These are phyloP conservation scores for Ogataea trehalophila DNA, from an alignment of 805 yeast genomes.

Conservation along the genomic window DNA sequence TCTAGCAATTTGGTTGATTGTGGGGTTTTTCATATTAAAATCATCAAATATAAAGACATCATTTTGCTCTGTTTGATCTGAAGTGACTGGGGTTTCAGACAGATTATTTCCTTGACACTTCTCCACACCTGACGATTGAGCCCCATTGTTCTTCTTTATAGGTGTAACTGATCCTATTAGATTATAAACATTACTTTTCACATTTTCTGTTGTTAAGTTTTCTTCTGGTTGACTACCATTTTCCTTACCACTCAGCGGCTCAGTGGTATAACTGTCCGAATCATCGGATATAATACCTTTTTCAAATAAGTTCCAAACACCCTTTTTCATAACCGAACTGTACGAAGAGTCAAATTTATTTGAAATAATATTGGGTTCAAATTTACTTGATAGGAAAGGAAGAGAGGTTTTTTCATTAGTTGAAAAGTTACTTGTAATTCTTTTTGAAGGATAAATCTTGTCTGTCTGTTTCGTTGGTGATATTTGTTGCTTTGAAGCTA, in stretches of 20 bases:
- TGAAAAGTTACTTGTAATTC: background rate
- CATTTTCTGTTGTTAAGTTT: no score
- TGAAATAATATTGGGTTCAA: no score
- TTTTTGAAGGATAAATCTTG: background rate
- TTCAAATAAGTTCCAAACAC: conserved; percentile 2
- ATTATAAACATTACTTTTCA: no score
- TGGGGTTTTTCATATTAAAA: conserved; percentile 11
- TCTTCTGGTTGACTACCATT: background rate
- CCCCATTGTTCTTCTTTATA: no score
- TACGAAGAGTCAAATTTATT: no score
- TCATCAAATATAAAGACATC: conserved; percentile 5
- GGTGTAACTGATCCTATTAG: no score
- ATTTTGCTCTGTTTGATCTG: background rate
- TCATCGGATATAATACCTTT: no score
- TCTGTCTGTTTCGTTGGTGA: background rate
- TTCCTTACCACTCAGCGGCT: background rate
- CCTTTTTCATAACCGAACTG: background rate
- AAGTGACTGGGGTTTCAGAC: background rate
- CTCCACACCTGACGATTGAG: no score
- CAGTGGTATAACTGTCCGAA: no score
- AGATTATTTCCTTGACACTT: no score
- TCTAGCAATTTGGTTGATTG: conserved; percentile 11
- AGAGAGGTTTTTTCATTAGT: background rate
- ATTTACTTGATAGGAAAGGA: no score
- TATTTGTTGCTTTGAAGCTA: background rate